A percentile compares a stretch with the other conserved stretches of the same genome.
phyloP scores from a whole-genome alignment of 179 eudicot genomes.

The Camellia oleifera region DNA sequence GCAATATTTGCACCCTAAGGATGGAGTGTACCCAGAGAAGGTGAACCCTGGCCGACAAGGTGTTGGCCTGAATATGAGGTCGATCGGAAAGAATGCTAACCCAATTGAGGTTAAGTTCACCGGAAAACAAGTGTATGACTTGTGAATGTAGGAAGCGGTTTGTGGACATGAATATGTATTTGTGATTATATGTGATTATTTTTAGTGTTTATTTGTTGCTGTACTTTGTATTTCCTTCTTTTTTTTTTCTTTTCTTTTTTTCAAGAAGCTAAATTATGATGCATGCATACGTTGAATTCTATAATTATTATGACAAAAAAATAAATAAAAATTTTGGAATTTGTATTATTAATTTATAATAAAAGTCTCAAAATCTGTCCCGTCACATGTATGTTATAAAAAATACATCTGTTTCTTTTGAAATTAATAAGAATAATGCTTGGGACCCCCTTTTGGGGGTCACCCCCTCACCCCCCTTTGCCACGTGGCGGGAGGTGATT shows the following conservation, averaged over 20 bases:
- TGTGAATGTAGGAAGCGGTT: slow-evolving; percentile 25
- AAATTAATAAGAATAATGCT: no score
- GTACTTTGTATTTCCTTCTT: neutral
- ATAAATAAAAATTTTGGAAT: no score
- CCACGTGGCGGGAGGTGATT: no score
- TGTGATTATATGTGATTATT: neutral
- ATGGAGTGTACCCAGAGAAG: slow-evolving; percentile 77
- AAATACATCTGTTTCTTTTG: no score
- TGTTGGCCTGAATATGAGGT: slow-evolving; percentile 59
- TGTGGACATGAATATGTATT: no score
- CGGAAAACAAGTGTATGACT: slow-evolving; percentile 58
- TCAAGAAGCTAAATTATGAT: neutral
- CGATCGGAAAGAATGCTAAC: slow-evolving; percentile 64
- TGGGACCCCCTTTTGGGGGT: no score
- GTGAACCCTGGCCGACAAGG: slow-evolving; percentile 71
- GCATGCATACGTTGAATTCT: no score
- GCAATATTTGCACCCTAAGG: slow-evolving; percentile 70
- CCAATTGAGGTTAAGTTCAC: slow-evolving; percentile 79
- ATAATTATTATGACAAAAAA: no score
- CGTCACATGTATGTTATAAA: no score
- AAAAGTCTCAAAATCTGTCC: no score
- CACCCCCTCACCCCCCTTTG: no score
- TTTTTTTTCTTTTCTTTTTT: slow-evolving; percentile 8
- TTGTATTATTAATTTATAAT: no score
- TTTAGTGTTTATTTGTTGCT: neutral